Conservation (phyloP, 345 rosid species). For the Salix brachista region DNA sequence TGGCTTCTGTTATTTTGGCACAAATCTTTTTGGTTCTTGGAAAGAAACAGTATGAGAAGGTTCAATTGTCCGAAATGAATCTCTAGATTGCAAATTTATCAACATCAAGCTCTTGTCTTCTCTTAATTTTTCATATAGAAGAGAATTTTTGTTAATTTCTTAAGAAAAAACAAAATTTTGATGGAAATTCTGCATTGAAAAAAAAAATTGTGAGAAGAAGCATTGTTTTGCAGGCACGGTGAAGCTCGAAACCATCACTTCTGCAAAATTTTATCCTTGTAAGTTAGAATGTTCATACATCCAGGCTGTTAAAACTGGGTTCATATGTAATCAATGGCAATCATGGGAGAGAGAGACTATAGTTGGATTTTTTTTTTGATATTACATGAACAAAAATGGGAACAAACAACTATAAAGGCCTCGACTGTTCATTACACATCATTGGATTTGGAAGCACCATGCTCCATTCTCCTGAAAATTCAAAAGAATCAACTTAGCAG, state of each 20-base stretch:
- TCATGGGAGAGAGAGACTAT: background rate
- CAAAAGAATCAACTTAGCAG: conserved; percentile 11
- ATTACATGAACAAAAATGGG: background rate
- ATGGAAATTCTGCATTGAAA: too few relatives aligned
- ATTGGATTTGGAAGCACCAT: background rate
- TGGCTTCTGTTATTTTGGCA: background rate
- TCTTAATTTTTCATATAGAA: too few relatives aligned
- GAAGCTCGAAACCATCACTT: background rate
- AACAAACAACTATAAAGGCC: conserved; percentile 8
- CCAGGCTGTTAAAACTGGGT: background rate
- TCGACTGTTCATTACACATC: background rate
- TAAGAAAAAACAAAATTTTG: too few relatives aligned
- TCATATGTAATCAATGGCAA: background rate
- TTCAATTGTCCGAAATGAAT: too few relatives aligned
- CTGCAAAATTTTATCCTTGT: background rate
- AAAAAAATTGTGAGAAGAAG: background rate
- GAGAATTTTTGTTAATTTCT: too few relatives aligned
- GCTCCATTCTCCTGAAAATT: conserved; percentile 1
- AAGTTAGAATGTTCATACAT: background rate
- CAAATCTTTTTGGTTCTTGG: too few relatives aligned
- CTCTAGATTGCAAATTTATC: too few relatives aligned
- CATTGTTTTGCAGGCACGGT: background rate
- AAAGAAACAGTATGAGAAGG: too few relatives aligned
- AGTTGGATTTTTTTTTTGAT: background rate
- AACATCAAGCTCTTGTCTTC: too few relatives aligned